Conservation (phyloP, 202 grass and related monocot genomes). For the Eragrostis tef region DNA sequence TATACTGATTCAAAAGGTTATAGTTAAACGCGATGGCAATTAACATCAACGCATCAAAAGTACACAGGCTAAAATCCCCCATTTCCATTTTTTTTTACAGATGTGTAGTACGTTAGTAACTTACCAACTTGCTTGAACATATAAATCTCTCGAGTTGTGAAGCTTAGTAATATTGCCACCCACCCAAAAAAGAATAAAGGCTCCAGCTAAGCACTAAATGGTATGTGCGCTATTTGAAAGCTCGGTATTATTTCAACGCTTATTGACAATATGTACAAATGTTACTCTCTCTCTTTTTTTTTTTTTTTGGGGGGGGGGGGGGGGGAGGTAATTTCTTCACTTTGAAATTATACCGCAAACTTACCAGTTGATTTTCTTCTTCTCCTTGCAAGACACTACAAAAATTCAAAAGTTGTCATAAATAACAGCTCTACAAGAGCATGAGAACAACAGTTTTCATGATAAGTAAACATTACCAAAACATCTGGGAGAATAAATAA, state of each 20-base stretch:
- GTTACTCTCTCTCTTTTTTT: neutral
- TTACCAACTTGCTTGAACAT: neutral
- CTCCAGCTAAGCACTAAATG: too few species aligned
- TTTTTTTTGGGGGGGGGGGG: too few species aligned
- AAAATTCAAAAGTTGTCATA: constrained; percentile 44
- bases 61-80: neutral
- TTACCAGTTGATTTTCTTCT: constrained; percentile 65
- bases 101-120: neutral
- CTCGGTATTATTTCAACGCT: too few species aligned
- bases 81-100: neutral
- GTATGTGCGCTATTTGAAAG: too few species aligned
- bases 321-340: constrained; percentile 16
- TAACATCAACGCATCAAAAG: neutral
- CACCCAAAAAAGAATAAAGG: too few species aligned
- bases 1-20: neutral
- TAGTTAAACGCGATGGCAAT: neutral
- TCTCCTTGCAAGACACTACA: constrained; percentile 72
- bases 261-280: constrained; percentile 5
- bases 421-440: constrained; percentile 36
- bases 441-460: constrained; percentile 32
- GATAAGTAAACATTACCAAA: constrained; percentile 65
- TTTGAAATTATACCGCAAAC: constrained; percentile 43
- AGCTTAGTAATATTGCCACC: neutral
- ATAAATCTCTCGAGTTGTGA: neutral
- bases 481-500: constrained; percentile 82